Conservation (phyloP, 108 stramenopile species). For the Skeletonema tropicum region DNA sequence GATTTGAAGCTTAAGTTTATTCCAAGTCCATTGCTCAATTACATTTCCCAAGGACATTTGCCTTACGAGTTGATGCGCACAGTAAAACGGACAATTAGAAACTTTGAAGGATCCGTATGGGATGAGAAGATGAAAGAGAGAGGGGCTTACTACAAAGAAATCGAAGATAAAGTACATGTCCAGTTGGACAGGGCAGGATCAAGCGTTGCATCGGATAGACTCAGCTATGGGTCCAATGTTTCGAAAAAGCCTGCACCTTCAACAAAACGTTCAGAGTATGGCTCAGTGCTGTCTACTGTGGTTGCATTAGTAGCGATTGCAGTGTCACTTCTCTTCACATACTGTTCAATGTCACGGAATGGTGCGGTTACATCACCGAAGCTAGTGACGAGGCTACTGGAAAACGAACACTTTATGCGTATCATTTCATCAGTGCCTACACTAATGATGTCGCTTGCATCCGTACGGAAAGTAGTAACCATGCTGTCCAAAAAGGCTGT, state of each 20-base stretch:
- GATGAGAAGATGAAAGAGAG: conserved; percentile 34
- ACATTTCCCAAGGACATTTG: conserved; percentile 30
- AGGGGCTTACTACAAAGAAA: conserved; percentile 29
- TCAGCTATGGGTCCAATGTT: background rate
- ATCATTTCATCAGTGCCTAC: background rate
- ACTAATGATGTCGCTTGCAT: background rate
- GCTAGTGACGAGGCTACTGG: background rate
- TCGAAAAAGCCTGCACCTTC: background rate
- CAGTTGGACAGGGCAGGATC: conserved; percentile 22
- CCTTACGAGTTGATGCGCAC: conserved; percentile 22
- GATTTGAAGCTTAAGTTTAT: conserved; percentile 17
- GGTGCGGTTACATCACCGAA: background rate
- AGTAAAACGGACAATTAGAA: conserved; percentile 4
- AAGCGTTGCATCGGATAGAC: background rate
- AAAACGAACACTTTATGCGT: background rate
- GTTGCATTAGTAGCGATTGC: background rate
- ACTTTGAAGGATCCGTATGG: conserved; percentile 30
- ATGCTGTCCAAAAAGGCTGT: no score
- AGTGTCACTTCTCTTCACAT: background rate
- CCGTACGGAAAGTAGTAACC: background rate
- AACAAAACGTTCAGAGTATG: background rate
- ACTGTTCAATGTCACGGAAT: background rate
- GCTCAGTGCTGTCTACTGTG: background rate
- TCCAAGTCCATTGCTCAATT: conserved; percentile 20
- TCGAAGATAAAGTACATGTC: conserved; percentile 25